Evolutionary conservation across 179 eudicot species (phyloP), one percentile per base, ranked within the genome.

Genomic region (Patellifolia procumbens): DNA sequence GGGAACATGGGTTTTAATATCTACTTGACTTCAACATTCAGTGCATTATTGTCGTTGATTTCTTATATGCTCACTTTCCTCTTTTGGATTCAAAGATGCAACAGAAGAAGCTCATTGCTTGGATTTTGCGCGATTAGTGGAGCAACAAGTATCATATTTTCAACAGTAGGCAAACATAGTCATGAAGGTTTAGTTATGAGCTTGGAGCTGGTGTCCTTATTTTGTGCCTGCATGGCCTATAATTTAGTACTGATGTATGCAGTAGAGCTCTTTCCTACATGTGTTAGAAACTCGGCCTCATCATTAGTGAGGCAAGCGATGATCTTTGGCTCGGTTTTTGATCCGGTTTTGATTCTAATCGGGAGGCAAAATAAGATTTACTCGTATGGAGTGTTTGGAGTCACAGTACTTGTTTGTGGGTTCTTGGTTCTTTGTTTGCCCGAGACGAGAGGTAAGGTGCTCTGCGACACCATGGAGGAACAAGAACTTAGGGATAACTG

Each of bases 381-480:
- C 22, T 46, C 75, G 20, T 73, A 73, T 52, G 75, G 75, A 6
- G 77, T 68, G 0, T 76, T 83, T 4, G 79, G 81, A 10, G n/a
- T 63, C 16, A 39, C n/a, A 22, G 64, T 81, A n/a, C 71, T 81
- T 62, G n/a, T 78, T 6, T 49, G 68, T 24, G 81, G 79, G 43
- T 62, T 81, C 37, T 29, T 69, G 52, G 78, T 69, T 31, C 9
- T 74, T 20, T 68, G 49, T 46, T 61, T 77, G 62, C 81, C 84
- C 0, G 84, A 81, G 48, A 81, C 78, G 15, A 73, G 51, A 32
- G 80, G 83, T 2, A 73, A 68, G 80, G 78, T 35, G 32, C 70
- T 83, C 0, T 80, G 74, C 74, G 86, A 80, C 70, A 74, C 78
- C 31, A 68, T 76, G 79, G 79, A 76, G 62, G 83, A 77, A 64